A percentile compares a stretch with the other conserved stretches of the same genome.
These are phyloP conservation scores for Pyrenophora teres DNA, from an alignment of 2,329 filamentous ascomycete species.

Conservation along the genomic window DNA sequence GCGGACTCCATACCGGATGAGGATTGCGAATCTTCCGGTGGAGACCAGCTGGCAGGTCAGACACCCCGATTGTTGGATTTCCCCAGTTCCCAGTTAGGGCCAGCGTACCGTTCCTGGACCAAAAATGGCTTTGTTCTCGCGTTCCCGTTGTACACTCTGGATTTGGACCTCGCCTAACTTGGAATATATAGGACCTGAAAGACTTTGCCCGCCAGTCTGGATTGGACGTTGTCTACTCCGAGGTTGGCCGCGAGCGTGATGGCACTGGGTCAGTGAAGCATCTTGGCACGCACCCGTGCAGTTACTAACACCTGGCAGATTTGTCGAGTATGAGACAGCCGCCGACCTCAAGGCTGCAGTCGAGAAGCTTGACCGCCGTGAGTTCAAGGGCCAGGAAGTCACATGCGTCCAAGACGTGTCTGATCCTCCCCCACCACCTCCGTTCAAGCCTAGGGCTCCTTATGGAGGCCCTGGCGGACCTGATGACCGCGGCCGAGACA, in stretches of 20 bases:
- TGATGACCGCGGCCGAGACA: slow-evolving; percentile 73
- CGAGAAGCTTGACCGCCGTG: slow-evolving; percentile 89
- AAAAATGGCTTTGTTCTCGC: slow-evolving; percentile 45
- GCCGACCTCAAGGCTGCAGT: slow-evolving; percentile 88
- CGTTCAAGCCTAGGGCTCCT: slow-evolving; percentile 43
- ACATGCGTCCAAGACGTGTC: slow-evolving; percentile 84
- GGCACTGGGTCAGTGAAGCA: slow-evolving; percentile 77
- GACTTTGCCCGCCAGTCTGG: slow-evolving; percentile 97
- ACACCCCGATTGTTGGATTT: slow-evolving; percentile 60
- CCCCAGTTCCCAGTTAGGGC: slow-evolving; percentile 40
- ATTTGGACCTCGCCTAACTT: slow-evolving; percentile 72
- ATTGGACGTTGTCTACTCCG: slow-evolving; percentile 96
- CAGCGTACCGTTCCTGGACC: slow-evolving; percentile 47
- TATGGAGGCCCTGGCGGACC: slow-evolving; percentile 40
- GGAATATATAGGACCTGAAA: slow-evolving; percentile 93
- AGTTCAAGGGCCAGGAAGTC: slow-evolving; percentile 90
- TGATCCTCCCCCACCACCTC: slow-evolving; percentile 43
- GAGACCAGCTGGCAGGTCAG: slow-evolving; percentile 99
- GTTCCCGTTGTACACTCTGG: slow-evolving; percentile 40
- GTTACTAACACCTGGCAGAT: slow-evolving; percentile 59
- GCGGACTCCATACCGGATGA: slow-evolving; percentile 95
- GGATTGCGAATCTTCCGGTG: slow-evolving; percentile 92
- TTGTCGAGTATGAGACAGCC: slow-evolving; percentile 96
- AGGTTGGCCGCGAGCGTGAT: slow-evolving; percentile 89
- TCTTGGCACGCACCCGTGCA: background rate